Percentiles rank a stretch among this genome's conserved stretches.
Evolutionary conservation across 768 basidiomycete genomes (phyloP).

Genomic region (Serendipita sp.): DNA sequence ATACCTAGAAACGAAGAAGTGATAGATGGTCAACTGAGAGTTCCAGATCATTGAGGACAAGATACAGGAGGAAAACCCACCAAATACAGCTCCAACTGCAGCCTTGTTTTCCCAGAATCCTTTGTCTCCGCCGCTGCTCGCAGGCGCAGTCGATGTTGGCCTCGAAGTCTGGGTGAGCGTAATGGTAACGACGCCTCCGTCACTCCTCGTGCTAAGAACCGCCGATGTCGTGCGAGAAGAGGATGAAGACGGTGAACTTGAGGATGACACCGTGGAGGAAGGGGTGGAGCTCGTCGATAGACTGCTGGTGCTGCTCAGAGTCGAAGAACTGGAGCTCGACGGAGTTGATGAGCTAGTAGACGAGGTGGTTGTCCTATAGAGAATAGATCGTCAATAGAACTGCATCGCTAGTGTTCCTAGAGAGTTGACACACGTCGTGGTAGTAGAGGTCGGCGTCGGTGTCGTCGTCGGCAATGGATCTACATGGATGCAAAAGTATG

Average conservation of each 20-base stretch:
- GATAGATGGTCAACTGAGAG: neutral
- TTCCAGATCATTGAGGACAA: too few species aligned
- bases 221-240: neutral
- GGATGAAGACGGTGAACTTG: neutral
- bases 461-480: too few species aligned
- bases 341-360: neutral
- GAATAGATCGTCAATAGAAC: too few species aligned
- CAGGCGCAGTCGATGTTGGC: neutral
- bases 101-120: neutral
- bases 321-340: neutral
- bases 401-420: too few species aligned
- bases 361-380: neutral
- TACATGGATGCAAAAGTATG: too few species aligned
- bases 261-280: neutral
- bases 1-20: too few species aligned
- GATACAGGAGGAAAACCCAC: neutral
- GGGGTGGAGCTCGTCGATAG: neutral
- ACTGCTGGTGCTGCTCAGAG: neutral
- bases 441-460: too few species aligned
- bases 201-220: neutral
- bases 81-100: neutral
- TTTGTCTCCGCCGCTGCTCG: neutral
- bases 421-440: too few species aligned
- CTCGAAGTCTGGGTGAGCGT: neutral
- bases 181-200: neutral